These are phyloP conservation scores for Komagataea norvegica DNA, from an alignment of 1,139 yeast species.

Conservation along the genomic window DNA sequence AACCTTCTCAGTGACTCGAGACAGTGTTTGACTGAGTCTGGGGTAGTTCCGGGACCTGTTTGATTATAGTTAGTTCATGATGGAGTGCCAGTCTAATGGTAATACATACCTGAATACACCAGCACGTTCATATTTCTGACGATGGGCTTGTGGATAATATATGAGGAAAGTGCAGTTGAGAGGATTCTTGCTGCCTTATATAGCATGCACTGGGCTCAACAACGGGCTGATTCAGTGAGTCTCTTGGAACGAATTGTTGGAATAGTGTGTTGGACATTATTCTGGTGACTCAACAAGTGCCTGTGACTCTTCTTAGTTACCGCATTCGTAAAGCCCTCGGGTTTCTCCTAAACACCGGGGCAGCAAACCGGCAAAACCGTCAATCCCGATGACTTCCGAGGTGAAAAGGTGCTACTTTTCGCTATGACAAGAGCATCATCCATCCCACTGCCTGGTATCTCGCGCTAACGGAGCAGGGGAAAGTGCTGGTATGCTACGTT, in stretches of 20 bases:
- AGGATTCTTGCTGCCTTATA: not conserved
- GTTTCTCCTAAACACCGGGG: too few relatives aligned
- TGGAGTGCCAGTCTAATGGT: too few relatives aligned
- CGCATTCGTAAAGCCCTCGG: too few relatives aligned
- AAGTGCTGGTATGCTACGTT: too few relatives aligned
- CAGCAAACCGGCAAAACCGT: too few relatives aligned
- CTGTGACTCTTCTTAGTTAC: too few relatives aligned
- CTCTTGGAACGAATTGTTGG: not conserved
- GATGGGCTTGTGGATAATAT: not conserved
- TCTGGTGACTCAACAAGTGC: too few relatives aligned
- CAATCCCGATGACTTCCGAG: too few relatives aligned
- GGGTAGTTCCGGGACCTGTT: constrained; percentile 76
- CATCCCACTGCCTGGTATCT: too few relatives aligned
- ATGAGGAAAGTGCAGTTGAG: not conserved
- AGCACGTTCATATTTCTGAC: constrained; percentile 60
- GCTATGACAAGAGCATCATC: too few relatives aligned
- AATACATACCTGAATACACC: constrained; percentile 54
- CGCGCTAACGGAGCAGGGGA: too few relatives aligned
- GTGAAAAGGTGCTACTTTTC: too few relatives aligned
- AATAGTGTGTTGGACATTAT: not conserved
- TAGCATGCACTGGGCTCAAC: constrained; percentile 6
- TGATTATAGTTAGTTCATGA: constrained; percentile 2
- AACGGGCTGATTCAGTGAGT: not conserved
- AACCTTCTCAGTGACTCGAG: constrained; percentile 67
- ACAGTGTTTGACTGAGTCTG: constrained; percentile 81